Percentiles rank a stretch among this genome's conserved stretches.
phyloP scores from a whole-genome alignment of 768 basidiomycete genomes.

The Trametes villosa region DNA sequence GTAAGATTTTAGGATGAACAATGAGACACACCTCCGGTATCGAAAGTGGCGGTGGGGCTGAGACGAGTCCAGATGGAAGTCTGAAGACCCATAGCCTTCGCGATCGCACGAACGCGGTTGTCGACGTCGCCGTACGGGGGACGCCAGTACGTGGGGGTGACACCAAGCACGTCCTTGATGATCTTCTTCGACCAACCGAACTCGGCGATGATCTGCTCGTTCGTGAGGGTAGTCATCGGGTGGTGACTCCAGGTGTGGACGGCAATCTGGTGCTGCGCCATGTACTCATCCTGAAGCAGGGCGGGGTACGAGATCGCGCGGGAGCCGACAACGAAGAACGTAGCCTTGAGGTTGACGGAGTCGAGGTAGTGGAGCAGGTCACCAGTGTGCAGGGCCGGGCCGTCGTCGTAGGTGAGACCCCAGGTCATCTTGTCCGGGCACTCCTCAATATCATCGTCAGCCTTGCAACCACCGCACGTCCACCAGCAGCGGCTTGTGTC shows the following conservation, averaged over 20 bases:
- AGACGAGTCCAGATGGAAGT: slow-evolving; percentile 87
- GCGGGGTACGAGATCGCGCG: slow-evolving; percentile 72
- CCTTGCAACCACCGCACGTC: slow-evolving; percentile 77
- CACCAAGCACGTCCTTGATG: slow-evolving; percentile 80
- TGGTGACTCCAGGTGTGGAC: slow-evolving; percentile 77
- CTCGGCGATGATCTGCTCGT: slow-evolving; percentile 85
- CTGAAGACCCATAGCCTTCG: slow-evolving; percentile 77
- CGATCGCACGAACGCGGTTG: slow-evolving; percentile 86
- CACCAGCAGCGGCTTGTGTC: slow-evolving; percentile 72
- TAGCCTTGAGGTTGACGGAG: slow-evolving; percentile 66
- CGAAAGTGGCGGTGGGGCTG: slow-evolving; percentile 63
- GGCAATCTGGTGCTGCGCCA: slow-evolving; percentile 78
- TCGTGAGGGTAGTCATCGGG: slow-evolving; percentile 70
- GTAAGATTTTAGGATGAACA: background rate
- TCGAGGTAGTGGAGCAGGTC: slow-evolving; percentile 74
- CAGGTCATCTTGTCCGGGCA: slow-evolving; percentile 70
- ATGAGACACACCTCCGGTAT: slow-evolving; percentile 58
- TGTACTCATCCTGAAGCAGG: slow-evolving; percentile 75
- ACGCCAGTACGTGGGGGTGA: slow-evolving; percentile 79
- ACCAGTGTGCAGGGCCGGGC: slow-evolving; percentile 79
- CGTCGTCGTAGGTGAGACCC: slow-evolving; percentile 75
- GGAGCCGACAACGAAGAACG: slow-evolving; percentile 89
- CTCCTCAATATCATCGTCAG: slow-evolving; percentile 67
- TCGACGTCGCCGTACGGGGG: slow-evolving; percentile 85
- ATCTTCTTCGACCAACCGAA: slow-evolving; percentile 86